phyloP scores from a whole-genome alignment of 176 grass and related monocot species.

The Musa itinerans region DNA sequence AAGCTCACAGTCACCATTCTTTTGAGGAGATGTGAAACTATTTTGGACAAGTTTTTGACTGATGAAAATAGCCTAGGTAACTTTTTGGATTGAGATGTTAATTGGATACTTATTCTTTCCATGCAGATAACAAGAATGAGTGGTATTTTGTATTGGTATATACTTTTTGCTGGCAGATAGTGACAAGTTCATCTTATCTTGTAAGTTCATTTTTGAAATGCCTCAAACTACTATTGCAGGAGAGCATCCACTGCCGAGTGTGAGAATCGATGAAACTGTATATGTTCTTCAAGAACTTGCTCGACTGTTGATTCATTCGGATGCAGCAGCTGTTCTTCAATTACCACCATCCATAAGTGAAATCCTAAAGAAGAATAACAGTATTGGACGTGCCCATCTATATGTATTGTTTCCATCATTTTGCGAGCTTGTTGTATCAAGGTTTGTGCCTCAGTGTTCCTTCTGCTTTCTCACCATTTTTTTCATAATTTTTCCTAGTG shows the following conservation, averaged over 20 bases:
- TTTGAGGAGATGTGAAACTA: constrained; percentile 72
- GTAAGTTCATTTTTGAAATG: background rate
- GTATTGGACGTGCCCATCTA: constrained; percentile 55
- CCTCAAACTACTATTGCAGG: constrained; percentile 38
- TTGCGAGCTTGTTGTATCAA: constrained; percentile 90
- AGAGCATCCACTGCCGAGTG: constrained; percentile 62
- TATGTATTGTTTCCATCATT: constrained; percentile 78
- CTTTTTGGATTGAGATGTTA: background rate
- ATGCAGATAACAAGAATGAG: background rate
- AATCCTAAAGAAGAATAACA: constrained; percentile 36
- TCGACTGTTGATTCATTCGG: constrained; percentile 61
- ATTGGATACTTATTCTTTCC: background rate
- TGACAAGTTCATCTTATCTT: background rate
- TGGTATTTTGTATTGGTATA: background rate
- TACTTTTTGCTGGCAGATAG: background rate
- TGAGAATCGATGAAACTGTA: constrained; percentile 72
- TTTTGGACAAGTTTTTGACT: constrained; percentile 79
- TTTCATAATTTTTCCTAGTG: background rate
- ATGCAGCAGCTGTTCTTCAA: constrained; percentile 46
- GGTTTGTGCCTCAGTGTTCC: constrained; percentile 38
- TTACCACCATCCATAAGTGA: constrained; percentile 62
- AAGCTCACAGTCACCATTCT: constrained; percentile 69
- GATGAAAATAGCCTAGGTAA: constrained; percentile 91
- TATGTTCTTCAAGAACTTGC: constrained; percentile 91
- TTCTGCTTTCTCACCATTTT: background rate